phyloP scores from a whole-genome alignment of 1,284 basidiomycete species.

The Irpex rosettiformis region DNA sequence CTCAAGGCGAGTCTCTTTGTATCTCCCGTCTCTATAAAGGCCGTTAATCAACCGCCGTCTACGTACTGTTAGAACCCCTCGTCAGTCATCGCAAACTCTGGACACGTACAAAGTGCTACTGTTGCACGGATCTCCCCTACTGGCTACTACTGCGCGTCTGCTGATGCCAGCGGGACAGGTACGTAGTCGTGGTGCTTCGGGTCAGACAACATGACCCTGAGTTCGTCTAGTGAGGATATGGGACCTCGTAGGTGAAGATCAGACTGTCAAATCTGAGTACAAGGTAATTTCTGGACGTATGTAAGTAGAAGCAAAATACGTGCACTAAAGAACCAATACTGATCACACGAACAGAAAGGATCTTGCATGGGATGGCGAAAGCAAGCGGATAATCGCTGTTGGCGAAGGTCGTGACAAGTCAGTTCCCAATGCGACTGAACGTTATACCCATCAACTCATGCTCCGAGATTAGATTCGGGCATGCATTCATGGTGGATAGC shows the following conservation, averaged over 20 bases:
- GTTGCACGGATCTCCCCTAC: slow-evolving; percentile 92
- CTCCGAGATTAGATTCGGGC: slow-evolving; percentile 61
- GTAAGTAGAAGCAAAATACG: slow-evolving; percentile 44
- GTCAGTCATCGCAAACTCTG: slow-evolving; percentile 61
- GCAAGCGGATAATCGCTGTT: slow-evolving; percentile 94
- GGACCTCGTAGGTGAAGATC: slow-evolving; percentile 90
- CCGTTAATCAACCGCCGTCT: not conserved
- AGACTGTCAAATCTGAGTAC: slow-evolving; percentile 81
- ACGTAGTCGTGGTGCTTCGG: slow-evolving; percentile 18
- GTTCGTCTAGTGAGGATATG: slow-evolving; percentile 73
- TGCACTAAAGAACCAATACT: not conserved
- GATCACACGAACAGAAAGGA: slow-evolving; percentile 63
- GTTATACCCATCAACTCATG: slow-evolving; percentile 2
- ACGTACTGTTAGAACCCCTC: slow-evolving; percentile 46
- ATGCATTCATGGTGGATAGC: slow-evolving; percentile 85
- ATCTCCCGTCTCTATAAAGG: not conserved
- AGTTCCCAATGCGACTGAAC: slow-evolving; percentile 24
- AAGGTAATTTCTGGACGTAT: slow-evolving; percentile 82
- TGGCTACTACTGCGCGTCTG: slow-evolving; percentile 94
- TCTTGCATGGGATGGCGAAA: slow-evolving; percentile 95
- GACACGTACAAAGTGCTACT: slow-evolving; percentile 83
- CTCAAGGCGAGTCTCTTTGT: slow-evolving; percentile 38
- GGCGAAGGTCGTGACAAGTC: slow-evolving; percentile 92
- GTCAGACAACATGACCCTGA: not conserved
- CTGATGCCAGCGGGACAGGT: slow-evolving; percentile 79